phyloP scores from a whole-genome alignment of 2,329 filamentous ascomycete species.

The Elsinoe ampelina region DNA sequence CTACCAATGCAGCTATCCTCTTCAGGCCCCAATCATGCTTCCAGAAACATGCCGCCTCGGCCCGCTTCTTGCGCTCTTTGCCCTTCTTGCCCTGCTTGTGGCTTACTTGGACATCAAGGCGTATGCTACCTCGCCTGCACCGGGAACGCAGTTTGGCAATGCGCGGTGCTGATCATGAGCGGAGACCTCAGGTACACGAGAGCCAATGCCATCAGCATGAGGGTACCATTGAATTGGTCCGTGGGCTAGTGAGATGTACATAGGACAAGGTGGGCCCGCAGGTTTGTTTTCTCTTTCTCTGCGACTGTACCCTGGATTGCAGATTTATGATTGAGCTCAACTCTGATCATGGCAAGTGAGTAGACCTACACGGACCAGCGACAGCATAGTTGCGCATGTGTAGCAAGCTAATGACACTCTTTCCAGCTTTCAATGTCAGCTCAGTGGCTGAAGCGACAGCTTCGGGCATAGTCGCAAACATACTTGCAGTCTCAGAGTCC shows the following conservation, averaged over 20 bases:
- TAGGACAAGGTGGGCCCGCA: constrained; percentile 8
- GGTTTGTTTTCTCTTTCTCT: neutral
- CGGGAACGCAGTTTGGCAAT: constrained; percentile 1
- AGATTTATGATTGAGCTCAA: neutral
- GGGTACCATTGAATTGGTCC: constrained; percentile 5
- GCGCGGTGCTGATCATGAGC: neutral
- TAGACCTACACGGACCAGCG: neutral
- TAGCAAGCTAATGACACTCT: neutral
- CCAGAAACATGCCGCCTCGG: constrained; percentile 7
- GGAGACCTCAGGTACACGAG: constrained; percentile 3
- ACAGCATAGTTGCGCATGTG: neutral
- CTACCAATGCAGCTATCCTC: neutral
- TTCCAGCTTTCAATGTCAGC: neutral
- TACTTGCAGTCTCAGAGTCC: neutral
- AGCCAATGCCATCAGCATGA: constrained; percentile 7
- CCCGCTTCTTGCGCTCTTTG: constrained; percentile 4
- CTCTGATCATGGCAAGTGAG: neutral
- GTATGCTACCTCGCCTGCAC: constrained; percentile 5
- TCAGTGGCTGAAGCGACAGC: neutral
- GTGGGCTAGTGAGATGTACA: constrained; percentile 5
- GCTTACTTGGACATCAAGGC: constrained; percentile 5
- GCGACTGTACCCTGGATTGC: neutral
- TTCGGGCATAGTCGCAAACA: neutral
- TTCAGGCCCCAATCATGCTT: constrained; percentile 7
- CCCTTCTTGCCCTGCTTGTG: constrained; percentile 1